Evolutionary conservation across 805 yeast species (phyloP), one percentile per base, ranked within the genome.

Genomic region (Kazachstania bromeliacearum): DNA sequence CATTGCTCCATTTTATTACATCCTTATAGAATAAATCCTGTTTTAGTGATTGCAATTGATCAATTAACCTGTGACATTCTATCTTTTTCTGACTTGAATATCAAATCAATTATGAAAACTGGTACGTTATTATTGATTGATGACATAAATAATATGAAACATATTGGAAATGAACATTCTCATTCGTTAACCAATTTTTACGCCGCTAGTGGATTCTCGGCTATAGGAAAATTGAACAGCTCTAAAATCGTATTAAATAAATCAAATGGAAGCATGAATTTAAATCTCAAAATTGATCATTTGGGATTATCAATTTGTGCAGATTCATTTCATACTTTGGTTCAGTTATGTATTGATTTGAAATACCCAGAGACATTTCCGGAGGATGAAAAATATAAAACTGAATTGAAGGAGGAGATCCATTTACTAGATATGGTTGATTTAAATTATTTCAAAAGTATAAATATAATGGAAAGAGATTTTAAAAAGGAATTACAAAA

Each of bases 311-410:
- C 75, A 18, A 39, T 79, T 3, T 87, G 96, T 62, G 89, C 95
- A 1, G 97, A 88, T 53, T 85, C 96, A 0, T 68, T 77, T 0
- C 80, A 84, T 48, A 73, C 89, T 9, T 56, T 88, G 28, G 42
- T 75, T 2, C 94, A 81, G 42, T 48, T 83, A 7, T 44, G 79
- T 7, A 77, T 73, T 40, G 95, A 85, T 48, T 62, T 88, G 47
- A 83, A 81, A 46, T 74, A 73, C 10, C 87, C 88, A 0, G 57
- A 83, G 1, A 57, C 67, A 5, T 76, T 80, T 27, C 64, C 67
- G 1, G 77, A 76, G 41, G 74, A 73, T 2, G 72, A 73, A 24
- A 82, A 77, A 55, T 80, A 70, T 53, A 73, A 66, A 33, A 31
- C 37, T 4, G 48, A 55, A 23, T 48, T 47, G 4, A 38, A 52